These are phyloP conservation scores for Daldinia childiae DNA, from an alignment of 495 filamentous ascomycete species.

Conservation along the genomic window DNA sequence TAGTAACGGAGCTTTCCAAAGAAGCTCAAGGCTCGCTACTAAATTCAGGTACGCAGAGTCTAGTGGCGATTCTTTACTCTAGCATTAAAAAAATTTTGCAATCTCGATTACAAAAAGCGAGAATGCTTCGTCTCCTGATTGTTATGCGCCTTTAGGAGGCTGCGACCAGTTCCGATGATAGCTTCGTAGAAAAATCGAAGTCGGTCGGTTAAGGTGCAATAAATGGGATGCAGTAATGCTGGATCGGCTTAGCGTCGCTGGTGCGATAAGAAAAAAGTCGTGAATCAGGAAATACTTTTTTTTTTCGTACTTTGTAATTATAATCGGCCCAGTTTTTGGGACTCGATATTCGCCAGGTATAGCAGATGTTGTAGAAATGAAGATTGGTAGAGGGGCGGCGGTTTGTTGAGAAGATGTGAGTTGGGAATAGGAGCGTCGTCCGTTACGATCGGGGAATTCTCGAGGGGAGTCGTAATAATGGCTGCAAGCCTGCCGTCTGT, in stretches of 20 bases:
- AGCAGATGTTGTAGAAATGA: constrained; percentile 22
- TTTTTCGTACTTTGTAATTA: constrained; percentile 24
- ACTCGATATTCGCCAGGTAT: constrained; percentile 37
- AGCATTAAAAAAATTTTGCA: constrained; percentile 37
- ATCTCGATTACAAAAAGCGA: constrained; percentile 38
- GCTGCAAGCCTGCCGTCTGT: constrained; percentile 29
- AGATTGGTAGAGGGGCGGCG: constrained; percentile 16
- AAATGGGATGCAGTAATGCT: constrained; percentile 14
- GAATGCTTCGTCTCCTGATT: constrained; percentile 43
- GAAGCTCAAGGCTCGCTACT: constrained; percentile 51
- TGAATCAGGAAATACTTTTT: constrained; percentile 29
- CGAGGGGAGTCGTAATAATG: constrained; percentile 31
- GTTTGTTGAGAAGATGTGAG: constrained; percentile 15
- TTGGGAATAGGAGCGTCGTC: constrained; percentile 31
- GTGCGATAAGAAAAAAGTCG: constrained; percentile 16
- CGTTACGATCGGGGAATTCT: constrained; percentile 31
- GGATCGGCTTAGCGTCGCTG: constrained; percentile 22
- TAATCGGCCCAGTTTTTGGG: constrained; percentile 33
- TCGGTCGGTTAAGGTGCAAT: constrained; percentile 22
- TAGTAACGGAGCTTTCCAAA: constrained; percentile 49
- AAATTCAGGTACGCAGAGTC: constrained; percentile 49
- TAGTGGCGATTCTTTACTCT: constrained; percentile 44
- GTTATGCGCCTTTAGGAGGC: constrained; percentile 29
- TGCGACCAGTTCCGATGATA: constrained; percentile 27
- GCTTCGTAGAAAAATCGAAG: constrained; percentile 30